These are phyloP conservation scores for Gynochthodes officinalis DNA, from an alignment of 257 asterid species.

Conservation along the genomic window DNA sequence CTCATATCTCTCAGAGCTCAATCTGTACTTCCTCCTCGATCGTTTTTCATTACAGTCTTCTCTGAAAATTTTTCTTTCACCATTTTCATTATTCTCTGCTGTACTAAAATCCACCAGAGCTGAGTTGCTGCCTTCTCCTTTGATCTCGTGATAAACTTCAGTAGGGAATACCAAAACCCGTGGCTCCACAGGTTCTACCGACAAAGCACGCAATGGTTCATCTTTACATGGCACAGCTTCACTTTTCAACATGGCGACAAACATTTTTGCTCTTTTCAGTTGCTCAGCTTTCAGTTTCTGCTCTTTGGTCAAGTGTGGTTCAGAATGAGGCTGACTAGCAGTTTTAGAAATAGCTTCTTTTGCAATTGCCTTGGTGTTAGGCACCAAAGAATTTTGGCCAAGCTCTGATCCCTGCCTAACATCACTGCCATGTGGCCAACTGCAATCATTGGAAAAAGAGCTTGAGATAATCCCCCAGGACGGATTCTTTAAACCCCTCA, in stretches of 20 bases:
- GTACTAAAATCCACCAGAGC: constrained; percentile 32
- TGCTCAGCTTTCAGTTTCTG: constrained; percentile 86
- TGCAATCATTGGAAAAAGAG: constrained; percentile 25
- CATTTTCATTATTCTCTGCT: constrained; percentile 32
- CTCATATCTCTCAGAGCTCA: constrained; percentile 41
- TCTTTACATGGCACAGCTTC: constrained; percentile 48
- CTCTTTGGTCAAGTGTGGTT: constrained; percentile 53
- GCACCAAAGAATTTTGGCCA: constrained; percentile 8
- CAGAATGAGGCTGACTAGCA: constrained; percentile 40
- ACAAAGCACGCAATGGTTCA: constrained; percentile 49
- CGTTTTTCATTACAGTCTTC: constrained; percentile 42
- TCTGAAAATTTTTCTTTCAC: constrained; percentile 25
- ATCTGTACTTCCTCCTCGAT: constrained; percentile 42
- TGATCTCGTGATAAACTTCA: constrained; percentile 30
- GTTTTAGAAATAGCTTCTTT: constrained; percentile 30
- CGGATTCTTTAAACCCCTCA: constrained; percentile 64
- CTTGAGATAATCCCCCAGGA: constrained; percentile 34
- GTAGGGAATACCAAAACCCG: constrained; percentile 28
- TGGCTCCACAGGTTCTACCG: constrained; percentile 55
- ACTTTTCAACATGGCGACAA: constrained; percentile 74
- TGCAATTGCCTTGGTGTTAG: constrained; percentile 15
- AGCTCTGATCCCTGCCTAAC: constrained; percentile 26
- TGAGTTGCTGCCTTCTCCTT: constrained; percentile 45
- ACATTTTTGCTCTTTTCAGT: constrained; percentile 83
- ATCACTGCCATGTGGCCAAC: constrained; percentile 28